Evolutionary conservation across 208 protist genomes (phyloP).

Genomic region (Naegleria lovaniensis): DNA sequence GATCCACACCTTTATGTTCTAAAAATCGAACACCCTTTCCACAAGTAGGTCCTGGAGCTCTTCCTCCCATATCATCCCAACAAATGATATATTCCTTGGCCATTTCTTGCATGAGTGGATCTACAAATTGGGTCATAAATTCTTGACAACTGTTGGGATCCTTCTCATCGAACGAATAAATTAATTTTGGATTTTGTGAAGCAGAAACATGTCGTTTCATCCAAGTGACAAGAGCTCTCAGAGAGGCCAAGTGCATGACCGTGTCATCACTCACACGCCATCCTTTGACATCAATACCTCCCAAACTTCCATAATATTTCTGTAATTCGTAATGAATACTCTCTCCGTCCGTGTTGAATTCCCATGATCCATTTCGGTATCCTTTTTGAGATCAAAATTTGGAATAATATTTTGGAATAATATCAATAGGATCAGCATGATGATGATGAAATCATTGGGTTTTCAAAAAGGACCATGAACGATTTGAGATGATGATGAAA

Average conservation of each 20-base stretch:
- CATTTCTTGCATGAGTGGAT: not conserved
- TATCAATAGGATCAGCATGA: not conserved
- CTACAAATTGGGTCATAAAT: not conserved
- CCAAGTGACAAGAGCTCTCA: not conserved
- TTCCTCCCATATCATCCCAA: conserved; percentile 9
- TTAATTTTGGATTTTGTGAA: not conserved
- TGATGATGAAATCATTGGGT: too few relatives aligned
- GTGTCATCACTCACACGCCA: not conserved
- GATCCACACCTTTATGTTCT: not conserved
- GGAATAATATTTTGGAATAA: too few relatives aligned
- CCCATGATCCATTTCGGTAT: not conserved
- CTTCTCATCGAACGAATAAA: not conserved
- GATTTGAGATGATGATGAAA: too few relatives aligned
- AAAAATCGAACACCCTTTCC: not conserved
- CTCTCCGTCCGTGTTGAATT: not conserved
- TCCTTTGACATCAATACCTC: not conserved
- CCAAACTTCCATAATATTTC: not conserved
- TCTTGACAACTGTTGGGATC: not conserved
- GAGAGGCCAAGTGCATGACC: not conserved
- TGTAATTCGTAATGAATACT: not conserved
- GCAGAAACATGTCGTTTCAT: not conserved
- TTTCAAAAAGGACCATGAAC: too few relatives aligned
- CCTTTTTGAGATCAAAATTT: not conserved
- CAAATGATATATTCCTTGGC: conserved; percentile 1
- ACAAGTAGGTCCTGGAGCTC: conserved; percentile 19